These are phyloP conservation scores for Aspergillus transmontanensis DNA, from an alignment of 2,329 filamentous ascomycete species.

Conservation along the genomic window DNA sequence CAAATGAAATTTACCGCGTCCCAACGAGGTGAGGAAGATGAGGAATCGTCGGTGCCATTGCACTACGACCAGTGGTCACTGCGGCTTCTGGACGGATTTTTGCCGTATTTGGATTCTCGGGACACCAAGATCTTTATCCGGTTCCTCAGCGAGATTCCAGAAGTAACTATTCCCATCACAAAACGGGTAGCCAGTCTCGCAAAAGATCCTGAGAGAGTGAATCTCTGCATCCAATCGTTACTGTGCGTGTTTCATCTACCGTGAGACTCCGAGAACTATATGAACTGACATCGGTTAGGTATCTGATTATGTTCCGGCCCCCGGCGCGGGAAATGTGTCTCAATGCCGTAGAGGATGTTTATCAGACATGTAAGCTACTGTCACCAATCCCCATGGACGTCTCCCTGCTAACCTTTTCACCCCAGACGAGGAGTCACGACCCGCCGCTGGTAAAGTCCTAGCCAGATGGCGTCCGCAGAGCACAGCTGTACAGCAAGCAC, in stretches of 20 bases:
- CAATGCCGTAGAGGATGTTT: conserved; percentile 62
- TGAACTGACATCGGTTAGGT: conserved; percentile 25
- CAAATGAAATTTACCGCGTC: conserved; percentile 48
- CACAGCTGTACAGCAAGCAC: conserved; percentile 22
- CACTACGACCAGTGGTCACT: conserved; percentile 81
- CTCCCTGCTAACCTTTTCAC: not conserved
- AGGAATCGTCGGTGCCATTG: conserved; percentile 47
- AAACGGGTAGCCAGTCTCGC: conserved; percentile 68
- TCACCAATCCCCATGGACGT: conserved; percentile 1
- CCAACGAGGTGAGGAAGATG: conserved; percentile 47
- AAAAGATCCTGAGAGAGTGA: conserved; percentile 64
- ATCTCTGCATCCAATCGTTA: conserved; percentile 59
- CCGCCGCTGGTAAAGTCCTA: conserved; percentile 56
- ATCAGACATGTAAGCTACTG: conserved; percentile 52
- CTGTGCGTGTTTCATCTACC: conserved; percentile 44
- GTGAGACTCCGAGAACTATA: not conserved
- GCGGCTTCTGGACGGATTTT: conserved; percentile 82
- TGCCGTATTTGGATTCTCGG: conserved; percentile 86
- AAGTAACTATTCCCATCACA: conserved; percentile 72
- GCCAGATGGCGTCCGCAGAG: conserved; percentile 58
- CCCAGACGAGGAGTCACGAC: conserved; percentile 49
- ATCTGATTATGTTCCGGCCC: conserved; percentile 61
- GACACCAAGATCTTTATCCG: conserved; percentile 83
- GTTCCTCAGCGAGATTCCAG: conserved; percentile 88
- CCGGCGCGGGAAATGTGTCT: conserved; percentile 60